A percentile compares a stretch with the other conserved stretches of the same genome.
Evolutionary conservation across 148 eudicot species (phyloP).

Genomic region (Selenicereus undatus): DNA sequence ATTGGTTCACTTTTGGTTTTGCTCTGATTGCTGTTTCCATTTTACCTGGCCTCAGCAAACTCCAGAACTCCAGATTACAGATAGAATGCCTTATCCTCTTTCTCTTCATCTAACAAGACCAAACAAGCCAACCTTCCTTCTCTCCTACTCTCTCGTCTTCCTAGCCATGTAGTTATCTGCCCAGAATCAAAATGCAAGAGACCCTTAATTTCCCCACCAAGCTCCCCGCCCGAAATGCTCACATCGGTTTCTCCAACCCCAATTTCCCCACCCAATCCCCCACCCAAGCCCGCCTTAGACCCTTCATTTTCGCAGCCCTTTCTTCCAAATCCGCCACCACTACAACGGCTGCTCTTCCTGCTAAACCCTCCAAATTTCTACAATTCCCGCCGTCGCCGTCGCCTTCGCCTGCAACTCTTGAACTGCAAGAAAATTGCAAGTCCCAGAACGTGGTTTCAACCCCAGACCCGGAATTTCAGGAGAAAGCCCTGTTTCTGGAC

Average conservation of each 20-base stretch:
- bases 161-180: constrained; percentile 17
- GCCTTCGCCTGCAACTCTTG: neutral
- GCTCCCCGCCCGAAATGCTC: constrained; percentile 14
- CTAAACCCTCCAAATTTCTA: constrained; percentile 19
- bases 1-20: too few species aligned
- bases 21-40: too few species aligned
- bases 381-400: neutral
- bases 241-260: constrained; percentile 15
- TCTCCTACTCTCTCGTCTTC: neutral
- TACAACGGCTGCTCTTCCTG: constrained; percentile 13
- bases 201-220: constrained; percentile 31
- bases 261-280: constrained; percentile 22
- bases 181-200: constrained; percentile 19
- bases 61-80: neutral
- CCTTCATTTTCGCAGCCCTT: constrained; percentile 27
- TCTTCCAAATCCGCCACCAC: constrained; percentile 29
- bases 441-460: neutral
- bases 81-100: constrained; percentile 2
- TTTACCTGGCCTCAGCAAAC: neutral
- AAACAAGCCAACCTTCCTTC: neutral
- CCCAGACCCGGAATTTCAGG: constrained; percentile 40
- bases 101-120: neutral
- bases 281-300: constrained; percentile 13
- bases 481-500: constrained; percentile 62
- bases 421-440: neutral